Evolutionary conservation across 257 asterid genomes (phyloP).

Genomic region (Nicotiana attenuata): DNA sequence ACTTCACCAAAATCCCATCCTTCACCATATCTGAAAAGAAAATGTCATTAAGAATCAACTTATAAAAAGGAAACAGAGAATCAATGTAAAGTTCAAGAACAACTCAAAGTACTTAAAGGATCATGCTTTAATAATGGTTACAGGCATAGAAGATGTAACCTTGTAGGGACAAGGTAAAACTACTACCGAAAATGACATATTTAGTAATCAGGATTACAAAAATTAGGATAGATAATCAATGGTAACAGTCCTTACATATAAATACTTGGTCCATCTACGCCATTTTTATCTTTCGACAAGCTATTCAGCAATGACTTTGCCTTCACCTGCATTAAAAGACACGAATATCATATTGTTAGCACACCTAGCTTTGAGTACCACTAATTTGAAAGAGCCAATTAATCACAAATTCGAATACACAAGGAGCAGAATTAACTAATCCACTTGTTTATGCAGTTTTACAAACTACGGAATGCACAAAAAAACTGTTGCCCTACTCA

Average conservation of each 20-base stretch:
- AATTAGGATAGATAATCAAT: background rate
- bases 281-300: conserved; percentile 51
- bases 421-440: background rate
- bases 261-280: conserved; percentile 80
- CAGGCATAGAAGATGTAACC: background rate
- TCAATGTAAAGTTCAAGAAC: background rate
- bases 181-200: background rate
- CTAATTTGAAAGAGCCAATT: background rate
- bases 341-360: background rate
- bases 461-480: background rate
- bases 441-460: background rate
- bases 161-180: background rate
- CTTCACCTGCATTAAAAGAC: conserved; percentile 56
- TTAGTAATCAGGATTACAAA: background rate
- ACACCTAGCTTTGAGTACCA: background rate
- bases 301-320: conserved; percentile 61
- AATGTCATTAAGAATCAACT: background rate
- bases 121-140: background rate
- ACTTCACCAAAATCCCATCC: conserved; percentile 99
- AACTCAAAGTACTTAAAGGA: background rate
- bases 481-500: background rate
- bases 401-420: background rate
- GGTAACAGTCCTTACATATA: conserved; percentile 51
- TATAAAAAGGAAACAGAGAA: conserved; percentile 1
- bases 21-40: conserved; percentile 78